Evolutionary conservation across 805 yeast species (phyloP).

Genomic region (Yamadazyma ubonensis): DNA sequence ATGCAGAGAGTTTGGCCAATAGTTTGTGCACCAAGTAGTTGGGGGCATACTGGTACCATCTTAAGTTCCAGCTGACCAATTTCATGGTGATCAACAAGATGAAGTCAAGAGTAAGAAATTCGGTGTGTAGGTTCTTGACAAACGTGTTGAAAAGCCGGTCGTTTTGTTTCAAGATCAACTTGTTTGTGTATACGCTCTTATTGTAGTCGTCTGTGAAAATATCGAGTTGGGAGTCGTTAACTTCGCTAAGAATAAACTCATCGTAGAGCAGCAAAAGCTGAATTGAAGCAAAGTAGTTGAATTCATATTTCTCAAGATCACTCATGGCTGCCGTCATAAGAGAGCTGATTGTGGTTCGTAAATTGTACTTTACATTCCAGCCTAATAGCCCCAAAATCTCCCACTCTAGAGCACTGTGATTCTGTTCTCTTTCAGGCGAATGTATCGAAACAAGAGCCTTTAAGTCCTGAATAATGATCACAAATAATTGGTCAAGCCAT

Average conservation of each 20-base stretch:
- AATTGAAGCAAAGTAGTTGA: conserved; percentile 58
- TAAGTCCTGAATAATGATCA: conserved; percentile 65
- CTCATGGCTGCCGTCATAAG: conserved; percentile 50
- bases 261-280: conserved; percentile 50
- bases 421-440: conserved; percentile 23
- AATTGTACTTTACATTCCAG: conserved; percentile 40
- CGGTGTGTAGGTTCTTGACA: conserved; percentile 14
- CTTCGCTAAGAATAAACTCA: conserved; percentile 39
- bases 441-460: conserved; percentile 26
- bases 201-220: conserved; percentile 28
- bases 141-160: conserved; percentile 21
- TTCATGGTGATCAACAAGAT: conserved; percentile 41
- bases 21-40: conserved; percentile 40
- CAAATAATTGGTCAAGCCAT: conserved; percentile 76
- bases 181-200: conserved; percentile 28
- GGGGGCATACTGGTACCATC: conserved; percentile 64
- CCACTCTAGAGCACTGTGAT: conserved; percentile 72
- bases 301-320: conserved; percentile 50
- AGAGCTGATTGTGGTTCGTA: conserved; percentile 37
- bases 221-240: conserved; percentile 31
- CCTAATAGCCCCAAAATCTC: conserved; percentile 63
- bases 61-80: conserved; percentile 57
- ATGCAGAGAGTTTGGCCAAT: conserved; percentile 40
- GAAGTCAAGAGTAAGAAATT: conserved; percentile 33
- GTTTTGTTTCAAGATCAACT: conserved; percentile 31